A percentile compares a stretch with the other conserved stretches of the same genome.
Evolutionary conservation across 768 basidiomycete species (phyloP).

Genomic region (Leccinum sublutescens): DNA sequence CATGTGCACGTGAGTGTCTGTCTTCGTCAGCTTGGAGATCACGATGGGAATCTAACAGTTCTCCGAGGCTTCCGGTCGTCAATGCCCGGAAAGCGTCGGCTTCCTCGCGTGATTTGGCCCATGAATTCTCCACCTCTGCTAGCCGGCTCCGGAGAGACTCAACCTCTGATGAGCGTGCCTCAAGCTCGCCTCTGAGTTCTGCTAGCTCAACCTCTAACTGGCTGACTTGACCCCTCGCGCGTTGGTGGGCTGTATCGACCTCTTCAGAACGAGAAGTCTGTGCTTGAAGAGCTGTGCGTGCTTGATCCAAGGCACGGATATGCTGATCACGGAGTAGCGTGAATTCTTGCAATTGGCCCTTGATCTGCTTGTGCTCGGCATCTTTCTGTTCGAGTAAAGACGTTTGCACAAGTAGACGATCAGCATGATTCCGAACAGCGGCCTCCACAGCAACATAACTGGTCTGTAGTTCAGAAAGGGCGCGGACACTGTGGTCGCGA

Average conservation of each 20-base stretch:
- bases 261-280: slow-evolving; percentile 78
- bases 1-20: slow-evolving; percentile 67
- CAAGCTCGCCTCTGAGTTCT: slow-evolving; percentile 79
- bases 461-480: slow-evolving; percentile 70
- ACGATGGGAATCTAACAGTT: slow-evolving; percentile 84
- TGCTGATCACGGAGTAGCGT: slow-evolving; percentile 75
- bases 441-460: slow-evolving; percentile 58
- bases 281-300: slow-evolving; percentile 71
- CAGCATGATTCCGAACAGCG: slow-evolving; percentile 72
- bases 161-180: slow-evolving; percentile 68
- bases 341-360: slow-evolving; percentile 71
- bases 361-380: slow-evolving; percentile 67
- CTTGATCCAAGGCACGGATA: slow-evolving; percentile 83
- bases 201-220: slow-evolving; percentile 75
- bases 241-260: slow-evolving; percentile 69
- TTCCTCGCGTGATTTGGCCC: slow-evolving; percentile 91
- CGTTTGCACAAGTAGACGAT: slow-evolving; percentile 68
- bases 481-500: slow-evolving; percentile 60
- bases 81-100: slow-evolving; percentile 86
- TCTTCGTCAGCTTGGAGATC: slow-evolving; percentile 85
- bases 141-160: slow-evolving; percentile 66
- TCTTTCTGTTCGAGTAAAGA: slow-evolving; percentile 76
- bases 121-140: slow-evolving; percentile 83
- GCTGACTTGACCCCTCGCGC: slow-evolving; percentile 64
- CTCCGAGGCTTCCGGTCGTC: slow-evolving; percentile 82